These are phyloP conservation scores for Lipomyces starkeyi DNA, from an alignment of 805 yeast species.

Conservation along the genomic window DNA sequence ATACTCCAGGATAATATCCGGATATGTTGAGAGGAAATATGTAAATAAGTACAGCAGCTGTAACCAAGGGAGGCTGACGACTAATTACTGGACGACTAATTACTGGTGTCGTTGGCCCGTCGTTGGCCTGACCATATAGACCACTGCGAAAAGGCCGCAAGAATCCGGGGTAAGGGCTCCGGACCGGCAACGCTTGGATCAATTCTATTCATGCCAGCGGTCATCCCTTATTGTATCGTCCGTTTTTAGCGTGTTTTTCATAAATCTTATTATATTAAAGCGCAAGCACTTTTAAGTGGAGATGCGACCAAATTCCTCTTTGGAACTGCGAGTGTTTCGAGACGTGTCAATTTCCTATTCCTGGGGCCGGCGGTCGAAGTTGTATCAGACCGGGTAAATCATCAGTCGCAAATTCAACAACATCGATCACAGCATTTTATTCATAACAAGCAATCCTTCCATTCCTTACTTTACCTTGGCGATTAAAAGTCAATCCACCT, in stretches of 20 bases:
- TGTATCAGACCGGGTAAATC: not conserved
- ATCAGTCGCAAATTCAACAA: no score
- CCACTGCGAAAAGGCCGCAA: not conserved
- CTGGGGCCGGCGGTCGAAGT: not conserved
- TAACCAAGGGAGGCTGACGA: not conserved
- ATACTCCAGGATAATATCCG: not conserved
- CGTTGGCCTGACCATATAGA: not conserved
- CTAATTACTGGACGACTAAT: not conserved
- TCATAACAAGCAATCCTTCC: not conserved
- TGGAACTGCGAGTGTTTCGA: not conserved
- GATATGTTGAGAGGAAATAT: not conserved
- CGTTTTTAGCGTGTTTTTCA: not conserved
- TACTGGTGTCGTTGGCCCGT: no score
- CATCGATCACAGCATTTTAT: not conserved
- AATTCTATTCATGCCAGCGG: not conserved
- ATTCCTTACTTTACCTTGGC: not conserved
- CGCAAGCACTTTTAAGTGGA: not conserved
- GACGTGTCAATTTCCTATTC: not conserved
- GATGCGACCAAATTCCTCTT: not conserved
- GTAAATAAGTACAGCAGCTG: not conserved
- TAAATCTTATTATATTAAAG: not conserved
- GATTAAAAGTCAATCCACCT: not conserved
- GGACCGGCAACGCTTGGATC: not conserved
- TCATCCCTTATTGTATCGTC: not conserved
- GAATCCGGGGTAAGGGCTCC: not conserved